A percentile compares a stretch with the other conserved stretches of the same genome.
phyloP scores from a whole-genome alignment of 768 basidiomycete species.

The Naganishia friedmannii region DNA sequence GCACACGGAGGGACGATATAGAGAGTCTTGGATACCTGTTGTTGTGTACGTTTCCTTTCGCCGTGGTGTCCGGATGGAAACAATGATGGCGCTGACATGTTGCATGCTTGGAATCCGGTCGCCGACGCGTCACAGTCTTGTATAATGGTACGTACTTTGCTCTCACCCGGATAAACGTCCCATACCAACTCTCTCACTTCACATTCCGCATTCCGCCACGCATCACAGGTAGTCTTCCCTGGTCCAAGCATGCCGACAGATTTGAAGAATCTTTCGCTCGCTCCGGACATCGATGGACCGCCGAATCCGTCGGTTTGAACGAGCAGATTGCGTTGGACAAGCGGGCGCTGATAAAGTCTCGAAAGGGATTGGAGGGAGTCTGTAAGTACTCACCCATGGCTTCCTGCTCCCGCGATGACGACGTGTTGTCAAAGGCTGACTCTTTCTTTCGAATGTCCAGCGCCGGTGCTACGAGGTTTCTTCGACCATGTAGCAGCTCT shows the following conservation, averaged over 20 bases:
- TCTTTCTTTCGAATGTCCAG: too few relatives aligned
- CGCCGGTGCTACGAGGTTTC: neutral
- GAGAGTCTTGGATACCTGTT: slow-evolving; percentile 29
- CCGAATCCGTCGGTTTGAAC: slow-evolving; percentile 25
- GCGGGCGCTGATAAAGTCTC: slow-evolving; percentile 3
- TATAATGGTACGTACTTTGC: slow-evolving; percentile 13
- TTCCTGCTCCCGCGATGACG: too few relatives aligned
- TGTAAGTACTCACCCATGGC: neutral
- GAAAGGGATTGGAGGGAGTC: neutral
- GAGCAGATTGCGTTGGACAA: slow-evolving; percentile 25
- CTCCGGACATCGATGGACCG: slow-evolving; percentile 30
- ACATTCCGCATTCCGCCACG: neutral
- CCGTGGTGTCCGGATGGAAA: neutral
- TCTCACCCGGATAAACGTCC: neutral
- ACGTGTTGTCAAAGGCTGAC: too few relatives aligned
- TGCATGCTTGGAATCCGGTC: neutral
- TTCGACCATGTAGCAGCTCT: slow-evolving; percentile 6
- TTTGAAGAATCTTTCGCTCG: slow-evolving; percentile 30
- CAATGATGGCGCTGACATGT: too few relatives aligned
- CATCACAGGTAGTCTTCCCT: slow-evolving; percentile 24
- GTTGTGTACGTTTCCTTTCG: slow-evolving; percentile 23
- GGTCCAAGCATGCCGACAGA: slow-evolving; percentile 27
- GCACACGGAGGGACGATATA: slow-evolving; percentile 30
- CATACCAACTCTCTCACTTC: neutral
- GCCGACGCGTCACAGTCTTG: neutral